These are phyloP conservation scores for Knufia petricola DNA, from an alignment of 2,329 filamentous ascomycete genomes.

Conservation along the genomic window DNA sequence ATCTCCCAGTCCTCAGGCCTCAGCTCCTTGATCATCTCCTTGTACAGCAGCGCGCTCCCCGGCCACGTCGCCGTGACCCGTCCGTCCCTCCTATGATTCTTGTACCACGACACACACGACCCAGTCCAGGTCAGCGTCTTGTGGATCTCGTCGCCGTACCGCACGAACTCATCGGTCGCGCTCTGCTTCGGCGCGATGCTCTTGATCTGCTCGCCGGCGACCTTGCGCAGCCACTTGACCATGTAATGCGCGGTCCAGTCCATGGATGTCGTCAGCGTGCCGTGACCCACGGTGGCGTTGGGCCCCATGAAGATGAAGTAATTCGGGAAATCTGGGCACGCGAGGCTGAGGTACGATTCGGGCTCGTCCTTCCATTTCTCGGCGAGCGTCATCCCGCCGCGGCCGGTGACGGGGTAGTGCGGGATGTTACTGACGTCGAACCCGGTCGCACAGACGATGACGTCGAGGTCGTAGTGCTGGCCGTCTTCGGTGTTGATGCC, in stretches of 20 bases:
- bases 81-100: constrained; percentile 35
- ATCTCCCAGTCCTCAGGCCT: constrained; percentile 25
- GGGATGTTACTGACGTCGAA: constrained; percentile 34
- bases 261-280: constrained; percentile 20
- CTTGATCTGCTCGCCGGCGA: constrained; percentile 27
- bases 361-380: constrained; percentile 26
- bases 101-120: constrained; percentile 38
- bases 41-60: constrained; percentile 34
- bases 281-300: constrained; percentile 23
- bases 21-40: constrained; percentile 31
- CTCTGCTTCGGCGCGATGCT: constrained; percentile 32
- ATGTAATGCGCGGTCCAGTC: constrained; percentile 25
- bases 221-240: constrained; percentile 26
- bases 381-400: constrained; percentile 21
- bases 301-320: constrained; percentile 28
- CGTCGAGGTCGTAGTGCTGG: constrained; percentile 31
- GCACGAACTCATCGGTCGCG: constrained; percentile 40
- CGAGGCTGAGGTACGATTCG: constrained; percentile 23
- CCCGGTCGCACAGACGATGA: constrained; percentile 36
- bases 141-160: constrained; percentile 42
- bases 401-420: constrained; percentile 28
- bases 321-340: constrained; percentile 25
- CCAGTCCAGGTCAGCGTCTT: constrained; percentile 37
- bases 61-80: constrained; percentile 39
- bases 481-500: constrained; percentile 36